A percentile compares a stretch with the other conserved stretches of the same genome.
Conservation (phyloP, 1,139 yeast species). For the Lodderomyces elongisporus region DNA sequence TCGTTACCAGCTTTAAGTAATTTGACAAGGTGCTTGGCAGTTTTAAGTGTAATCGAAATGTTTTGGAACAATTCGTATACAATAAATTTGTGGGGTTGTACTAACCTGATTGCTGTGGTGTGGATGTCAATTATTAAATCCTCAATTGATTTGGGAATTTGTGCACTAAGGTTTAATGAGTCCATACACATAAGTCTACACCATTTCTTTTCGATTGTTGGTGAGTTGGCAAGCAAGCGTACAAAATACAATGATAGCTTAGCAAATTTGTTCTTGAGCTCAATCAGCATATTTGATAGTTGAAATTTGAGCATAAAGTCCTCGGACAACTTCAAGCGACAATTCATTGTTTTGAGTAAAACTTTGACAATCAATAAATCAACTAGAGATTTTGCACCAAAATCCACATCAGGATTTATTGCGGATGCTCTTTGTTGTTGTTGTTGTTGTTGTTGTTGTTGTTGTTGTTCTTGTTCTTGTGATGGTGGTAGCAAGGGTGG, state of each 20-base stretch:
- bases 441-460: background rate
- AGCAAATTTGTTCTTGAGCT: constrained; percentile 17
- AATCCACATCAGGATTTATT: too few species aligned
- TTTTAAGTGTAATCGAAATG: constrained; percentile 49
- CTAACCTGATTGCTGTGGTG: constrained; percentile 30
- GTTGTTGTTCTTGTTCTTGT: background rate
- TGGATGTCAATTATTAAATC: constrained; percentile 11
- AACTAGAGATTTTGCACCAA: constrained; percentile 5
- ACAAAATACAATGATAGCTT: constrained; percentile 28
- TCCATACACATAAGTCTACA: constrained; percentile 45
- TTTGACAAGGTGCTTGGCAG: constrained; percentile 49
- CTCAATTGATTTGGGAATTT: constrained; percentile 5
- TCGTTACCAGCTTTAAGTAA: constrained; percentile 34
- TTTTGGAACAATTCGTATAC: constrained; percentile 61
- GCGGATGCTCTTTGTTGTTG: background rate
- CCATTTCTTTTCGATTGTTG: constrained; percentile 46
- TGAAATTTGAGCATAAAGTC: constrained; percentile 49
- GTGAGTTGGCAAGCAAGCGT: constrained; percentile 53
- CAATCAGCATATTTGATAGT: constrained; percentile 21
- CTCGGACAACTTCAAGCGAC: constrained; percentile 35
- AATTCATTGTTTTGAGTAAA: constrained; percentile 21
- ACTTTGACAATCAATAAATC: constrained; percentile 15
- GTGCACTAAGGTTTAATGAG: constrained; percentile 19
- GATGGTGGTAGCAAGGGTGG: too few species aligned
- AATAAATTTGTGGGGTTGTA: constrained; percentile 51